A percentile compares a stretch with the other conserved stretches of the same genome.
Conservation (phyloP, 2,329 filamentous ascomycete genomes). For the Colletotrichum euphorbiae region DNA sequence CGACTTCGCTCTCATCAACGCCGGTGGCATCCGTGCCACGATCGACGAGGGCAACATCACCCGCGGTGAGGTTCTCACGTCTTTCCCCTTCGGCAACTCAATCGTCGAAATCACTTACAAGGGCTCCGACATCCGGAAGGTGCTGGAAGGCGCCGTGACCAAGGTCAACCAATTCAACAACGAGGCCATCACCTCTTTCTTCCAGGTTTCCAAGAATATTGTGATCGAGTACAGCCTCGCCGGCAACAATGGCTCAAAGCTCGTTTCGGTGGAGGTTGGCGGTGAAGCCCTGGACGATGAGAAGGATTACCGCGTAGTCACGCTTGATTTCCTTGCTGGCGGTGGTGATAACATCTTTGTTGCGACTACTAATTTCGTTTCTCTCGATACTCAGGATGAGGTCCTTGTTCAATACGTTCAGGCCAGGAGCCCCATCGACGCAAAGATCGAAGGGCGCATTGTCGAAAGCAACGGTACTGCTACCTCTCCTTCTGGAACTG, state of each 20-base stretch:
- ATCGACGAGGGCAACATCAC: conserved; percentile 72
- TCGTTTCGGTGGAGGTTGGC: conserved; percentile 65
- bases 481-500: conserved; percentile 4
- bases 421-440: conserved; percentile 60
- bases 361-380: conserved; percentile 52
- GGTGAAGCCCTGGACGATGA: conserved; percentile 59
- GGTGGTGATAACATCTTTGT: conserved; percentile 73
- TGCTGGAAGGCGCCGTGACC: conserved; percentile 70
- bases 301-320: conserved; percentile 67
- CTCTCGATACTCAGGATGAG: conserved; percentile 65
- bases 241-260: conserved; percentile 59
- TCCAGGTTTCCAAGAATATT: conserved; percentile 70
- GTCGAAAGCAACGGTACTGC: conserved; percentile 37
- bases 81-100: conserved; percentile 75
- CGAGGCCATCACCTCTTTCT: conserved; percentile 65
- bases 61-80: conserved; percentile 71
- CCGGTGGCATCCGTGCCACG: conserved; percentile 71
- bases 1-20: conserved; percentile 72
- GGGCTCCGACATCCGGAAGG: conserved; percentile 66
- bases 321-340: conserved; percentile 71
- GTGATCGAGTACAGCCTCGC: conserved; percentile 68
- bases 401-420: conserved; percentile 64
- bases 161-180: conserved; percentile 66
- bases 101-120: conserved; percentile 67
- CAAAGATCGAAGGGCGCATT: conserved; percentile 62